These are phyloP conservation scores for Mortierella sp. DNA, from an alignment of 371 early-diverging fungal genomes.

Conservation along the genomic window DNA sequence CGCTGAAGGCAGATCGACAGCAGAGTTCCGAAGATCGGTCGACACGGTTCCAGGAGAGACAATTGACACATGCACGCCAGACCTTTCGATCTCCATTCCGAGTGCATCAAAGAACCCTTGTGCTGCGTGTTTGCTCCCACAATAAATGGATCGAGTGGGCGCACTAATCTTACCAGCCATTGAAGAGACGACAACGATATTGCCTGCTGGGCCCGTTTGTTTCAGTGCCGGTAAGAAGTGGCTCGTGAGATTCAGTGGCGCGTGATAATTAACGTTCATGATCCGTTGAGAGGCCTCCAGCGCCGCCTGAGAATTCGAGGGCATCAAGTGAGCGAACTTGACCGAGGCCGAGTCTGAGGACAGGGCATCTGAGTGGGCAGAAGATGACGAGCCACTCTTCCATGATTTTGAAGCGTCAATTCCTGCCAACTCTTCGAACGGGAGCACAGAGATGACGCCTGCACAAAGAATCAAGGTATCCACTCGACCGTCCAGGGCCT, in stretches of 20 bases:
- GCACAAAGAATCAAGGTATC: slow-evolving; percentile 79
- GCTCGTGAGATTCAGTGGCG: slow-evolving; percentile 69
- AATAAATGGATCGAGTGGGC: slow-evolving; percentile 86
- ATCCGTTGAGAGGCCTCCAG: slow-evolving; percentile 38
- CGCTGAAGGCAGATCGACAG: slow-evolving; percentile 64
- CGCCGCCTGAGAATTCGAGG: slow-evolving; percentile 20
- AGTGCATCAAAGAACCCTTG: slow-evolving; percentile 89
- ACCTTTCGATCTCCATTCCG: slow-evolving; percentile 75
- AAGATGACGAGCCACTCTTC: not conserved
- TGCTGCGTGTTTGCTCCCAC: slow-evolving; percentile 85
- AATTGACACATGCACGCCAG: slow-evolving; percentile 71
- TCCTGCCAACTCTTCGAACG: slow-evolving; percentile 68
- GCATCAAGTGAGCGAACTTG: slow-evolving; percentile 19
- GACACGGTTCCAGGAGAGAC: slow-evolving; percentile 83
- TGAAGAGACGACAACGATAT: slow-evolving; percentile 82
- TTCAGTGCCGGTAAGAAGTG: slow-evolving; percentile 70
- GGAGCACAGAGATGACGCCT: slow-evolving; percentile 72
- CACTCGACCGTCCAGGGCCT: slow-evolving; percentile 51
- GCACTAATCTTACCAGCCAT: slow-evolving; percentile 83
- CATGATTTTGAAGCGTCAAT: slow-evolving; percentile 23
- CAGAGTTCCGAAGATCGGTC: slow-evolving; percentile 76
- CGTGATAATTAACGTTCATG: slow-evolving; percentile 69
- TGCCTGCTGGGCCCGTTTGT: slow-evolving; percentile 58
- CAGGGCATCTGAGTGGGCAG: not conserved
- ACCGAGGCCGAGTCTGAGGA: not conserved